Conservation (phyloP, 768 basidiomycete species). For the Boletus patriciae region DNA sequence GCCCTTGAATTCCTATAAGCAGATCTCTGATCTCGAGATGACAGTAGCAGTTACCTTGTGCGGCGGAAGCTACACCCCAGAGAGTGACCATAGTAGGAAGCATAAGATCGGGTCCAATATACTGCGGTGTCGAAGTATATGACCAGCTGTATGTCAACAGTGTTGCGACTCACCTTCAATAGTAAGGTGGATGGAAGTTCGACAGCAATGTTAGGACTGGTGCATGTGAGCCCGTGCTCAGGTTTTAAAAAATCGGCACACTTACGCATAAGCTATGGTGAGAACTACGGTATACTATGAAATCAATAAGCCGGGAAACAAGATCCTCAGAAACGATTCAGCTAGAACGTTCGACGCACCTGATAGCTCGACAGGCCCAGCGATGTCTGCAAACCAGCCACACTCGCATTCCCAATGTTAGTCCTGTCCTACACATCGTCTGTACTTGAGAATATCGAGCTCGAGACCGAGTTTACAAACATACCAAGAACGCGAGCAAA, state of each 20-base stretch:
- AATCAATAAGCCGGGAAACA: background rate
- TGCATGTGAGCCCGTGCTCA: background rate
- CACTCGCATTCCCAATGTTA: conserved; percentile 58
- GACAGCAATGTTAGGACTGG: conserved; percentile 50
- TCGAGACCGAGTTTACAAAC: conserved; percentile 12
- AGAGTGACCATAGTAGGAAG: conserved; percentile 60
- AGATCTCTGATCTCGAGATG: background rate
- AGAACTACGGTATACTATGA: conserved; percentile 36
- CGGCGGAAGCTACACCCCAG: conserved; percentile 63
- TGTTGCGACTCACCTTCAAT: conserved; percentile 39
- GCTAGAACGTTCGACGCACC: conserved; percentile 2
- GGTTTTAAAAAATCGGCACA: background rate
- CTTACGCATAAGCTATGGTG: conserved; percentile 23
- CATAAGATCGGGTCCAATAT: conserved; percentile 52
- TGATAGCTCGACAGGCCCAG: conserved; percentile 34
- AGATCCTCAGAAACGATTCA: background rate
- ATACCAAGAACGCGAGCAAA: conserved; percentile 49
- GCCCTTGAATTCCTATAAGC: conserved; percentile 31
- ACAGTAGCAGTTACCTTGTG: conserved; percentile 47
- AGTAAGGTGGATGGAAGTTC: conserved; percentile 63
- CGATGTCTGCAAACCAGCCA: conserved; percentile 57
- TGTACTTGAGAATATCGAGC: background rate
- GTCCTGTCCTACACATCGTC: conserved; percentile 30
- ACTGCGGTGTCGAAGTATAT: conserved; percentile 16
- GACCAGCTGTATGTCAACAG: background rate